Base-by-base conservation (phyloP, 306 rosid species). In the Potentilla sterilis region DNA sequence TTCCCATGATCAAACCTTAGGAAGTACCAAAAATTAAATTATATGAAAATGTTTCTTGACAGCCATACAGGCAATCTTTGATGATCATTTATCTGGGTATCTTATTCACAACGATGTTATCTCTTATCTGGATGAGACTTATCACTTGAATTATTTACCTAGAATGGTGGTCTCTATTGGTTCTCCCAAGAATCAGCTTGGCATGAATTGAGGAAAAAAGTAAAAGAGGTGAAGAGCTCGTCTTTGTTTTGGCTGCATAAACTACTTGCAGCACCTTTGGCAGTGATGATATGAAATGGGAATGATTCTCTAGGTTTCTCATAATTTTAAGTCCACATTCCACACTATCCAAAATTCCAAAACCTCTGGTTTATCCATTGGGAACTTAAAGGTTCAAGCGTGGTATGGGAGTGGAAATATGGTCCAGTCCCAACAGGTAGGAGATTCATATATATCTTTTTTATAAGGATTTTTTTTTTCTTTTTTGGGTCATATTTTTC, bases 81-180 rank as follows among this genome's bases (percentile, higher is more conserved):
- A 28, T 32, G 48, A 28, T 6, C 11, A n/a, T 24, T 5, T 24
- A 15, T 18, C 19, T 11, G 35, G 24, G 75, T 28, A 57, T 67
- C 79, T 66, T 73, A 41, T 38, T 72, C 37, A 8, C 14, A 19
- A 46, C 51, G 24, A 58, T 13, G 63, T n/a, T 40, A 24, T 14
- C 51, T 72, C 34, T 43, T 67, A 65, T 47, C 67, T 71, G 35
- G 74, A 76, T 64, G 64, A 76, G 69, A 70, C 69, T 46, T 18
- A 54, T 46, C 43, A 6, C 66, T n/a, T 64, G 3, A 72, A 72
- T 76, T 54, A 46, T 65, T 66, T 55, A 49, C 34, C 54, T 43
- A 72, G 47, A 8, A 64, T 48, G 16, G 63, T 35, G 35, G 70
- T 46, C 37, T 18, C 28, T 74, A n/a, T 18, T 7, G 21, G 37